Evolutionary conservation across 192 early-diverging fungal genomes (phyloP), one percentile per base, ranked within the genome.

Genomic region (Umbelopsis vinacea): DNA sequence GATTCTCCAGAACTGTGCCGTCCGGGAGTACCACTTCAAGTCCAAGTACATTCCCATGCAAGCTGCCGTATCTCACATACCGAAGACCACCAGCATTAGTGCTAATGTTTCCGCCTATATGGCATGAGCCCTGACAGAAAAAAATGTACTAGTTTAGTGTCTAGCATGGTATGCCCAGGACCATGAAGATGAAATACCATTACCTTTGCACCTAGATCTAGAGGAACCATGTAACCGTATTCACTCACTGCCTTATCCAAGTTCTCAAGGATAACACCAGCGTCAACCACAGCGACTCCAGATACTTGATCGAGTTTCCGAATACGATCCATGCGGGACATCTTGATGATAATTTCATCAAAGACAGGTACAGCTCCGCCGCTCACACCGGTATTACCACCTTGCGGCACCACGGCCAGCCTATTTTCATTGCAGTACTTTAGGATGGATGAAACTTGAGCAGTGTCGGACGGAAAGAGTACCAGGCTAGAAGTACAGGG

Each of bases 1-100:
- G 80, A 54, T 89, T 93, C 46, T 95, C 84, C 60, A 99, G 80
- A 5, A 99, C 82, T 1, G 92, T 94, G 2, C 97, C 97, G 73
- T 98, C 94, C 0, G 97, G 85, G 24, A 97, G 81, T 2, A 97
- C 97, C 19, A 91, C 93, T 84, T 99, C 97, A 63, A 99, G 82
- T 0, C 94, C 93, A 40, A 99, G 84, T 12, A 99, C 96, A 38
- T 91, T 93, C 12, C 97, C 97, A 74, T 98, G 97, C 37, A 98
- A 83, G 9, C 89, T 88, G 46, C 97, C 97, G 80, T 97, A 99
- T 8, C 96, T 87, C 71, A 99, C 77, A n/a, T 94, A 86, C 67
- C 97, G 79, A 68, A 99, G 82, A 1, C 97, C 97, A 24, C 97
- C 97, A 1, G 97, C 97, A 80, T 99, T 99, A 3, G 96, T 96